Conservation (phyloP, 148 eudicot genomes). For the Vaccinium myrtillus region DNA sequence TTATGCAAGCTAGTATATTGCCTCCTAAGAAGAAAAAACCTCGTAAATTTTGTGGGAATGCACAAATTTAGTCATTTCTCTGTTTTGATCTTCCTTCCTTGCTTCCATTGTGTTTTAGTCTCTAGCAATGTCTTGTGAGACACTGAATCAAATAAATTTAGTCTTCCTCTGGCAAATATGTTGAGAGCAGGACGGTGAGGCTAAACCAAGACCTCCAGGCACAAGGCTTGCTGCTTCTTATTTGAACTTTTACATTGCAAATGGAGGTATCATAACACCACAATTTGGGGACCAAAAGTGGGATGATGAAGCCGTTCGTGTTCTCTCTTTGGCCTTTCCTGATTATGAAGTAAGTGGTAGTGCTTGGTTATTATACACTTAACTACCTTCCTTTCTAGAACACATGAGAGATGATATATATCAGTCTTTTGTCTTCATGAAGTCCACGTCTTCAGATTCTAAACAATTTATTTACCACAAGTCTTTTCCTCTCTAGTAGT, state of each 20-base stretch:
- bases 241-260: conserved; percentile 89
- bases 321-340: conserved; percentile 64
- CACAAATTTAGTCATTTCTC: background rate
- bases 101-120: background rate
- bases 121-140: background rate
- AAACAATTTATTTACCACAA: background rate
- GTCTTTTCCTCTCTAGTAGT: background rate
- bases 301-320: conserved; percentile 84
- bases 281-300: conserved; percentile 91
- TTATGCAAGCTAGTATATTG: background rate
- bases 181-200: conserved; percentile 56
- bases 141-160: background rate
- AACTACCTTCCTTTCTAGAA: conserved; percentile 3
- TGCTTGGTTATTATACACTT: conserved; percentile 13
- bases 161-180: conserved; percentile 10
- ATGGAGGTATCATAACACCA: conserved; percentile 77
- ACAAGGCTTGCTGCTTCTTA: conserved; percentile 96
- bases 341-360: conserved; percentile 52
- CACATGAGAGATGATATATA: background rate
- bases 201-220: conserved; percentile 71
- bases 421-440: background rate
- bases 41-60: background rate
- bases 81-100: background rate
- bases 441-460: background rate
- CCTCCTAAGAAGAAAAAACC: background rate